Base-by-base conservation (phyloP, 495 filamentous ascomycete species). In the Aspergillus cavernicola region DNA sequence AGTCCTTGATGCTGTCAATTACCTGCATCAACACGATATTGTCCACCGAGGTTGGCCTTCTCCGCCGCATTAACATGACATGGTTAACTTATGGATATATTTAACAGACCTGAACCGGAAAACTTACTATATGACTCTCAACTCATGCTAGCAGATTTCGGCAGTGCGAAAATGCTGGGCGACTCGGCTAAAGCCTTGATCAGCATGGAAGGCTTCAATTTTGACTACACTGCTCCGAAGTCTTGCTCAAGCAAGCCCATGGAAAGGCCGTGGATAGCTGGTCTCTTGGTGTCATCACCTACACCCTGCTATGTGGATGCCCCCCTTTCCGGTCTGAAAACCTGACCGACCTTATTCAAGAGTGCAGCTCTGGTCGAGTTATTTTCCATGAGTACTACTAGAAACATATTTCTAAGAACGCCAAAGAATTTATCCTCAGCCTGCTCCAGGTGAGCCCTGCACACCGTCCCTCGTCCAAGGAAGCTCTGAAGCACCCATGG, bases 181-280 rank as follows among this genome's bases (percentile, higher is more conserved):
- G 88, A 76, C 52, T 85, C 91, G 57, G 83, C 90, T 50, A 90
- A 93, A 60, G 88, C 96, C 26, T 83, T 99, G 39, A 97, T 88
- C 22, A 97, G 93, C 53, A 99, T 99, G 93, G 93, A 95, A 16
- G 93, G 93, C 26, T 97, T 93, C n/a, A n/a, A n/a, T 3, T 97
- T 99, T 67, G 93, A 95, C 35, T 99, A 99, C 63, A 95, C 93
- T 16, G 93, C 0, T 95, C 93, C 7, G 93, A 99, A 66, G 92
- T 99, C 38, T 97, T 99, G 93, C 77, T 96, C 43, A 97, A 96
- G 76, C 82, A 89, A 59, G 93, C 93, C 33, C 93, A 99, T 66
- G 93, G 95, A 63, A 97, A 97, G 68, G 88, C 93, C n/a, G 93
- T 97, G 24, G 93, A 99, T 65, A 95, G 97, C 89, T 99, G 93